Evolutionary conservation across 805 yeast genomes (phyloP).

Genomic region (Komagataella pastoris): DNA sequence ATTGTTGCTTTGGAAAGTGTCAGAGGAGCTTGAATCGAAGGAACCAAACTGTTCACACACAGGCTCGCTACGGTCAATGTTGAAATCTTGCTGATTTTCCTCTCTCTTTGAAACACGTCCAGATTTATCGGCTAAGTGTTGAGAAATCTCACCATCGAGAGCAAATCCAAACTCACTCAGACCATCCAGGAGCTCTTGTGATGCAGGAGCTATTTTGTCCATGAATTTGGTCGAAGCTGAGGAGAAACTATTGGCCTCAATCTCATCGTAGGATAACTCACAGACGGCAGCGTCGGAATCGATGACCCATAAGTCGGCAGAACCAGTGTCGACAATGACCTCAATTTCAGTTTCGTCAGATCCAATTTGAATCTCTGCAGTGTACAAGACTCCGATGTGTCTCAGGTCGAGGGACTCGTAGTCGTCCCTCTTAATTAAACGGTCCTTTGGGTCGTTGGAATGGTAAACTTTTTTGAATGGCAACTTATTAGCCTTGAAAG

Average conservation of each 20-base stretch:
- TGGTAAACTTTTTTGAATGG: not conserved
- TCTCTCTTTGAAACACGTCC: not conserved
- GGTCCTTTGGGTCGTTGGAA: not conserved
- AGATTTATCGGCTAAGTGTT: not conserved
- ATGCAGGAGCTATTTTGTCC: not conserved
- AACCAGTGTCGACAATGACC: slow-evolving; percentile 34
- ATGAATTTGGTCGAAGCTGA: not conserved
- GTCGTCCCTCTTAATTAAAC: not conserved
- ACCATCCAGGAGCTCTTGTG: not conserved
- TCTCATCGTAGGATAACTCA: not conserved
- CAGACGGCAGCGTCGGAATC: not conserved
- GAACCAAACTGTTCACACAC: slow-evolving; percentile 33
- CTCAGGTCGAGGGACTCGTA: not conserved
- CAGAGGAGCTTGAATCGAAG: slow-evolving; percentile 26
- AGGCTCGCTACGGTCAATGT: not conserved
- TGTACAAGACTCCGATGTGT: slow-evolving; percentile 18
- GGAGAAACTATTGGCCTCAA: not conserved
- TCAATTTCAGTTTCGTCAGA: slow-evolving; percentile 29
- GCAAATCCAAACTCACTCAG: not conserved
- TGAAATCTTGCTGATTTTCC: not conserved
- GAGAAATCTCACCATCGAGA: not conserved
- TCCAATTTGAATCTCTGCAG: slow-evolving; percentile 27
- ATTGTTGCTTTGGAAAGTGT: slow-evolving; percentile 23
- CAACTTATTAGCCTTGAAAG: not conserved
- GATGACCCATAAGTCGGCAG: slow-evolving; percentile 31